These are phyloP conservation scores for Kodamaea laetipori DNA, from an alignment of 805 yeast species.

Conservation along the genomic window DNA sequence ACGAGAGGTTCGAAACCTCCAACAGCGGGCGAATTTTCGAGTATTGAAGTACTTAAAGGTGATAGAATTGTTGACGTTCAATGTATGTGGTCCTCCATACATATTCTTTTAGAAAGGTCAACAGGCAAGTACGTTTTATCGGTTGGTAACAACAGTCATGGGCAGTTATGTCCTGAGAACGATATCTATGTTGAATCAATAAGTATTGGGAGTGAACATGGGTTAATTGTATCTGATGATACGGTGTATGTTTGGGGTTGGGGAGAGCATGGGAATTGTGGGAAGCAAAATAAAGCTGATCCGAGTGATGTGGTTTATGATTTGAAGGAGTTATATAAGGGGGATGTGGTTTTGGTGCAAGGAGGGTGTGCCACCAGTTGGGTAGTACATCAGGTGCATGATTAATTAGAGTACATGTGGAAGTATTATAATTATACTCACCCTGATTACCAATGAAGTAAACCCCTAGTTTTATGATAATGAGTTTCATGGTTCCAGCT, in stretches of 20 bases:
- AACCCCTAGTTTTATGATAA: too few species aligned
- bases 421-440: too few species aligned
- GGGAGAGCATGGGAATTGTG: conserved; percentile 99
- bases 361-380: conserved; percentile 76
- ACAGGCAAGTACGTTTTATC: conserved; percentile 37
- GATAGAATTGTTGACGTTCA: conserved; percentile 24
- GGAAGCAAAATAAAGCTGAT: conserved; percentile 28
- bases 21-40: conserved; percentile 23
- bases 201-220: conserved; percentile 86
- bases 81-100: conserved; percentile 83
- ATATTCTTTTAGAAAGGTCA: conserved; percentile 34
- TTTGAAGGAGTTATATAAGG: conserved; percentile 36
- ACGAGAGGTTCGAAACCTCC: conserved; percentile 12
- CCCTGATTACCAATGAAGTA: too few species aligned
- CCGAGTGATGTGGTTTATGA: conserved; percentile 37
- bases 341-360: conserved; percentile 35
- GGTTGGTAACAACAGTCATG: conserved; percentile 75
- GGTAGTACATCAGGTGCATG: conserved; percentile 38
- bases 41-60: neutral
- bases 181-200: neutral
- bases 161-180: conserved; percentile 52
- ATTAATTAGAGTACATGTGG: neutral
- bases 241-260: conserved; percentile 86
- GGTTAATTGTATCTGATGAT: conserved; percentile 44
- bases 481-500: too few species aligned